Evolutionary conservation across 1,139 yeast species (phyloP).

Genomic region (Arxiozyma bovina): DNA sequence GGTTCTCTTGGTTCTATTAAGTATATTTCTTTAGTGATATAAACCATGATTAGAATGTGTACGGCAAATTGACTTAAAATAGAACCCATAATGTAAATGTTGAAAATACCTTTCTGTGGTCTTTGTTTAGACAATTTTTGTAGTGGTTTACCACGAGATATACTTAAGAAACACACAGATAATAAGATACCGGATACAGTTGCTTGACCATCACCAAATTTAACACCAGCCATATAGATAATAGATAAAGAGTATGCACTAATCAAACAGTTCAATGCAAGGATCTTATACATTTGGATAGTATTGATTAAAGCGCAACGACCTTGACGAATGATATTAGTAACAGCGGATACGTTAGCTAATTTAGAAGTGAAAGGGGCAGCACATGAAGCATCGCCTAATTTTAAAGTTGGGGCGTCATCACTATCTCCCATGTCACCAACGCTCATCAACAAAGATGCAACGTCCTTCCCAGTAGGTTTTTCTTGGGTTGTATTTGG

Average conservation of each 20-base stretch:
- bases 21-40: conserved; percentile 76
- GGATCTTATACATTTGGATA: conserved; percentile 95
- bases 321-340: conserved; percentile 93
- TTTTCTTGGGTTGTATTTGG: conserved; percentile 28
- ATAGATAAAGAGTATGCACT: conserved; percentile 94
- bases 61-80: conserved; percentile 93
- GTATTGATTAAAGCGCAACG: conserved; percentile 97
- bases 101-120: conserved; percentile 97
- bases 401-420: conserved; percentile 86
- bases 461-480: conserved; percentile 46
- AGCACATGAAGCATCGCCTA: conserved; percentile 99
- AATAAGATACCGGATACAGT: conserved; percentile 85
- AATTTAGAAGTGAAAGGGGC: conserved; percentile 97
- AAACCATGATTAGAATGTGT: conserved; percentile 74
- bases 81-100: conserved; percentile 92
- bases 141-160: conserved; percentile 87
- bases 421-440: conserved; percentile 59
- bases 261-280: conserved; percentile 93
- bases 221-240: conserved; percentile 91
- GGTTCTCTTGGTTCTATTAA: conserved; percentile 87
- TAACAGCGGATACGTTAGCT: conserved; percentile 85
- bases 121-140: conserved; percentile 86
- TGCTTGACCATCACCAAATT: conserved; percentile 95
- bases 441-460: conserved; percentile 65
- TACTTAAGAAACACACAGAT: conserved; percentile 90